Evolutionary conservation across 1,139 yeast species (phyloP).

Genomic region (Magnusiomyces clavatus): DNA sequence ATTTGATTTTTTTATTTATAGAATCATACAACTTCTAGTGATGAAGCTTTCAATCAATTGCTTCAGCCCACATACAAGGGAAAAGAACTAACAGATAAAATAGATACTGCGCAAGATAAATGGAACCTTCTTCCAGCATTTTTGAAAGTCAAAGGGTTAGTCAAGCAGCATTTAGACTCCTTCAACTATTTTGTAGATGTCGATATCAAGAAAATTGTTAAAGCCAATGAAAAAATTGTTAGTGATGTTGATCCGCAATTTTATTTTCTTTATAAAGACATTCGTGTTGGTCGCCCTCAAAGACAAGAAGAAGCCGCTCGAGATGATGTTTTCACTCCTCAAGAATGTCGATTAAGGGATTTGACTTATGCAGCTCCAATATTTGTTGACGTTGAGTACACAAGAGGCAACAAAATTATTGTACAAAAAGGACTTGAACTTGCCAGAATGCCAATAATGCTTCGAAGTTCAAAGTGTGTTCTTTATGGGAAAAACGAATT

Average conservation of each 20-base stretch:
- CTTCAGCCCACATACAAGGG: slow-evolving; percentile 80
- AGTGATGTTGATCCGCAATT: slow-evolving; percentile 97
- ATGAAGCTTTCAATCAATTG: slow-evolving; percentile 52
- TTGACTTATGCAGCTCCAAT: slow-evolving; percentile 95
- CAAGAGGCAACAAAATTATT: slow-evolving; percentile 87
- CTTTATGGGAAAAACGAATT: slow-evolving; percentile 68
- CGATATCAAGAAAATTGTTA: slow-evolving; percentile 83
- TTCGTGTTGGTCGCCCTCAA: slow-evolving; percentile 59
- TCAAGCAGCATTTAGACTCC: slow-evolving; percentile 94
- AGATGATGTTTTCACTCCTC: slow-evolving; percentile 62
- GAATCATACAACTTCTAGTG: slow-evolving; percentile 10
- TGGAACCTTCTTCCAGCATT: slow-evolving; percentile 97
- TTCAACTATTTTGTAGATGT: slow-evolving; percentile 92
- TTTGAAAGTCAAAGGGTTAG: slow-evolving; percentile 88
- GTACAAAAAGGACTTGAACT: slow-evolving; percentile 86
- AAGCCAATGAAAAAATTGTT: slow-evolving; percentile 80
- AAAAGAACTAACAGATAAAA: slow-evolving; percentile 75
- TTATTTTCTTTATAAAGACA: slow-evolving; percentile 83
- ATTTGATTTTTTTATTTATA: not conserved
- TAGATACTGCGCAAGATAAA: slow-evolving; percentile 82
- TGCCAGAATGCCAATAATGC: slow-evolving; percentile 97
- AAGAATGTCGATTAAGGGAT: slow-evolving; percentile 92
- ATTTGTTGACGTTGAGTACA: slow-evolving; percentile 93
- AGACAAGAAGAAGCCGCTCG: slow-evolving; percentile 44
- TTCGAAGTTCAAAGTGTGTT: slow-evolving; percentile 85